A percentile compares a stretch with the other conserved stretches of the same genome.
These are phyloP conservation scores for Rhododendron williamsianum DNA, from an alignment of 148 eudicot species.

Conservation along the genomic window DNA sequence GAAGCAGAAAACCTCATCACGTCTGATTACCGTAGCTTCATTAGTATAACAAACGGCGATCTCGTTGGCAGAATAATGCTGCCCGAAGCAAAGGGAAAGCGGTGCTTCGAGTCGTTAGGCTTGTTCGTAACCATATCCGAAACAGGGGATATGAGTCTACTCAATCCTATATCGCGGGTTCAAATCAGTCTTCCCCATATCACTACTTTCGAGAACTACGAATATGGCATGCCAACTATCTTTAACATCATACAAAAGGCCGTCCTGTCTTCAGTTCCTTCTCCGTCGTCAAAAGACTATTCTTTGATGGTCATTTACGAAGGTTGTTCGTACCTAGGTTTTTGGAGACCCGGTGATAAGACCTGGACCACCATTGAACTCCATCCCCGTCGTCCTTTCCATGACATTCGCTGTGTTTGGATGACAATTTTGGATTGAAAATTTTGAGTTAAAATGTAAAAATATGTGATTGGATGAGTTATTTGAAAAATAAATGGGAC, in stretches of 20 bases:
- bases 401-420: too few relatives aligned
- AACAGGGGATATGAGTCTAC: background rate
- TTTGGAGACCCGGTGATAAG: background rate
- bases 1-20: background rate
- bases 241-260: background rate
- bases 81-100: slow-evolving; percentile 6
- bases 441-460: too few relatives aligned
- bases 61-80: background rate
- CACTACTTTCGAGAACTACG: background rate
- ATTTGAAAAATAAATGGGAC: too few relatives aligned
- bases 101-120: background rate
- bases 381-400: background rate
- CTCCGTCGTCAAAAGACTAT: background rate
- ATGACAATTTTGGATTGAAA: too few relatives aligned
- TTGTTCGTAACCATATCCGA: background rate
- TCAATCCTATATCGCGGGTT: slow-evolving; percentile 1
- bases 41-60: background rate
- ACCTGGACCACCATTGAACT: background rate
- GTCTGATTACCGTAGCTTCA: background rate
- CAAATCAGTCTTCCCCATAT: background rate
- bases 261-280: slow-evolving; percentile 6
- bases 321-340: background rate
- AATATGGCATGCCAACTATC: too few relatives aligned
- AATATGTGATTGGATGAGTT: too few relatives aligned
- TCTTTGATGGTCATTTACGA: background rate